phyloP scores from a whole-genome alignment of 2,329 filamentous ascomycete genomes.

The Ophiobolus disseminans region DNA sequence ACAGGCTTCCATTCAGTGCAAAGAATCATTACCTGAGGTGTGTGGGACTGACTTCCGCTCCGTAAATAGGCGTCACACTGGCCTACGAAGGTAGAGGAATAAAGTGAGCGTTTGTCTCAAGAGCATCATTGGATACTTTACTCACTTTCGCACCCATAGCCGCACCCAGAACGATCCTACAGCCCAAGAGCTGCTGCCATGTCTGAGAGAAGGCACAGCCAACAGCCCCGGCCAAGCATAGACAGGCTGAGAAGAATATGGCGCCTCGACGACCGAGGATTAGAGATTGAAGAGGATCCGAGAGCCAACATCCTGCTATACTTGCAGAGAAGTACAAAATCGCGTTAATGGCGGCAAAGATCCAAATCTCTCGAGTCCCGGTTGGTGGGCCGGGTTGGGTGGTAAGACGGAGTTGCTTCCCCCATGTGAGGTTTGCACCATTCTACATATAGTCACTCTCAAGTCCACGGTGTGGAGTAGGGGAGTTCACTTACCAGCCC shows the following conservation, averaged over 20 bases:
- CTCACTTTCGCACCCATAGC: slow-evolving; percentile 5
- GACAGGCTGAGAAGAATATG: slow-evolving; percentile 3
- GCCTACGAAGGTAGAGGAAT: too few relatives aligned
- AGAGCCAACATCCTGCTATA: slow-evolving; percentile 1
- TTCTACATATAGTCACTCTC: neutral
- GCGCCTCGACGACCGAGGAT: slow-evolving; percentile 1
- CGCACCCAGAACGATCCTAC: slow-evolving; percentile 1
- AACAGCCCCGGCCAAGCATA: slow-evolving; percentile 1
- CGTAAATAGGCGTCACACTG: slow-evolving; percentile 3
- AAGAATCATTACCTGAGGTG: neutral
- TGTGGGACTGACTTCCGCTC: slow-evolving; percentile 1
- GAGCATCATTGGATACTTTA: too few relatives aligned
- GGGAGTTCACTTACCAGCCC: neutral
- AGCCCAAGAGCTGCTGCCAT: slow-evolving; percentile 3
- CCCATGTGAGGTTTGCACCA: slow-evolving; percentile 3
- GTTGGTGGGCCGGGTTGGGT: neutral
- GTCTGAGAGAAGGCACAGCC: slow-evolving; percentile 1
- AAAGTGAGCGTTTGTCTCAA: too few relatives aligned
- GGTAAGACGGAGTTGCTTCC: neutral
- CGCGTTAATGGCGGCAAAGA: neutral
- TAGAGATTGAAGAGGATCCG: slow-evolving; percentile 1
- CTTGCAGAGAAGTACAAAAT: slow-evolving; percentile 1
- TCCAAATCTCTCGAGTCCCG: slow-evolving; percentile 1
- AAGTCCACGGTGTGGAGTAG: neutral
- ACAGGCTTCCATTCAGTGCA: neutral